phyloP scores from a whole-genome alignment of 139 green algal species.

The Chlorella ohadii region DNA sequence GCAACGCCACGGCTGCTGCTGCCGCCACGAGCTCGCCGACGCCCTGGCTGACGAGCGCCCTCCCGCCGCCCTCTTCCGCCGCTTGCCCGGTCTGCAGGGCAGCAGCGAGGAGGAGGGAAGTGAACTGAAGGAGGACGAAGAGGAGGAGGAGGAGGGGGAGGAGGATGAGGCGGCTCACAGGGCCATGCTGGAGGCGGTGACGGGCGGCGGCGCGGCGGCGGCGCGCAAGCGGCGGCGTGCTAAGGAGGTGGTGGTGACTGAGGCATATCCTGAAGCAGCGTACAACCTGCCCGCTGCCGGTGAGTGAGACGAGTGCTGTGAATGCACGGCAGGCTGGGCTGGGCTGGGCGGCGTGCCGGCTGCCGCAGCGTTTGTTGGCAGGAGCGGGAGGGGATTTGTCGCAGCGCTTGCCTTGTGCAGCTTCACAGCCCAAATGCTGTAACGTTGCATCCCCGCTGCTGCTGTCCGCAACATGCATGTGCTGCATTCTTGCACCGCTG shows the following conservation, averaged over 20 bases:
- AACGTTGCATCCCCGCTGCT: no score
- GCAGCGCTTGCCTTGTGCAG: no score
- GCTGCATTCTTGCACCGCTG: no score
- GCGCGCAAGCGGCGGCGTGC: neutral
- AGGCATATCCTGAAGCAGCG: constrained; percentile 81
- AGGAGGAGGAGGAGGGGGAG: constrained; percentile 52
- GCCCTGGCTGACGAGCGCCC: neutral
- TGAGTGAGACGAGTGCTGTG: neutral
- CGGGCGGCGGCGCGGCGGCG: constrained; percentile 17
- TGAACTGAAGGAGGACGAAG: constrained; percentile 35
- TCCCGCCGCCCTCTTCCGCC: neutral
- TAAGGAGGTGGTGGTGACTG: constrained; percentile 56
- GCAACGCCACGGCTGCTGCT: no score
- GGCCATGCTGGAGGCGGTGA: constrained; percentile 61
- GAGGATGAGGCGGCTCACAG: constrained; percentile 14
- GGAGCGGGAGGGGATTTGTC: no score
- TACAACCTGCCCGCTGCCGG: constrained; percentile 68
- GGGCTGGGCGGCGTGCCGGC: no score
- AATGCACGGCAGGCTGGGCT: no score
- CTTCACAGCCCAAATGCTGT: no score
- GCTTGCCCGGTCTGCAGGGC: neutral
- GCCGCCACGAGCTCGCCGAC: no score
- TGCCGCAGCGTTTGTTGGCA: no score
- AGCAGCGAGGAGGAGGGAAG: constrained; percentile 13
- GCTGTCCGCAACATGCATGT: no score